Evolutionary conservation across 805 yeast species (phyloP).

Genomic region (Metschnikowia similis): DNA sequence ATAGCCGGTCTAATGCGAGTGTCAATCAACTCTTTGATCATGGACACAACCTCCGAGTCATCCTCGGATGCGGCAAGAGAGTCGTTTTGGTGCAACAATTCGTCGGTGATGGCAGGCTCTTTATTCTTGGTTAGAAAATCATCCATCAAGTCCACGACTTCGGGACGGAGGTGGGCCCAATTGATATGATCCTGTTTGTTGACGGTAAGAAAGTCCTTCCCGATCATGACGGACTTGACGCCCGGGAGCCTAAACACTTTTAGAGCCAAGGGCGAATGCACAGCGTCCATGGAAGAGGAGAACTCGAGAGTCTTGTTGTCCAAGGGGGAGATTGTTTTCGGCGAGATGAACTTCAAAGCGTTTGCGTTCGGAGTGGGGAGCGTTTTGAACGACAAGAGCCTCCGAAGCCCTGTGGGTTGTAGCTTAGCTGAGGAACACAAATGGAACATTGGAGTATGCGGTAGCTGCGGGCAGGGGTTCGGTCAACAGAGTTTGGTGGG

Average conservation of each 20-base stretch:
- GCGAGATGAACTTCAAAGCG: constrained; percentile 62
- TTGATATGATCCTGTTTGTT: constrained; percentile 57
- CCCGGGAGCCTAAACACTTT: constrained; percentile 57
- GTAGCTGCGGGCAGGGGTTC: neutral
- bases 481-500: too few species aligned
- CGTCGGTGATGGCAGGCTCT: constrained; percentile 40
- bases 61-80: constrained; percentile 49
- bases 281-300: constrained; percentile 50
- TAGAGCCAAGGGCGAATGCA: constrained; percentile 60
- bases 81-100: constrained; percentile 34
- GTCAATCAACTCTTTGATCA: constrained; percentile 88
- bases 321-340: constrained; percentile 46
- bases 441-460: neutral
- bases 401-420: neutral
- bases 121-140: constrained; percentile 34
- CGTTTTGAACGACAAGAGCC: constrained; percentile 40
- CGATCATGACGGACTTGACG: constrained; percentile 69
- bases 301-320: constrained; percentile 48
- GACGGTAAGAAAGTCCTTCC: constrained; percentile 68
- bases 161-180: constrained; percentile 57
- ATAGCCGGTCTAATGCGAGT: constrained; percentile 97
- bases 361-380: constrained; percentile 70
- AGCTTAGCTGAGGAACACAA: neutral
- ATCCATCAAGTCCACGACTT: constrained; percentile 62
- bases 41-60: constrained; percentile 67